Evolutionary conservation across 225 moss, liverwort and hornwort species (phyloP), one percentile per base, ranked within the genome.

Genomic region (Pseudisothecium myosuroides): DNA sequence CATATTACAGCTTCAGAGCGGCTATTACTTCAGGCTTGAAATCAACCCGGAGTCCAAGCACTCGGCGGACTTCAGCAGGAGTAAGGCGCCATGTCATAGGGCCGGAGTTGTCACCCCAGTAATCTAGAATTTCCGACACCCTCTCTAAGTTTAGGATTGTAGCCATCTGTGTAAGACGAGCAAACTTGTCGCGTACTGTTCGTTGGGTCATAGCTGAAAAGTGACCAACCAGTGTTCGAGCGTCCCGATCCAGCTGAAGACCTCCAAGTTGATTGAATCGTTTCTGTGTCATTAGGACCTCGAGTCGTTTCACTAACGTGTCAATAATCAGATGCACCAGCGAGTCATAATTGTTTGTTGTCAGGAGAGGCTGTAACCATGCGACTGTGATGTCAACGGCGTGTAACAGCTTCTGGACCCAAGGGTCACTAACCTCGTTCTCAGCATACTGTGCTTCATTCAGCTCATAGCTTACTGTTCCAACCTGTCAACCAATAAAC

Each of bases 51-150:
- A 98, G 93, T 82, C 94, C 92, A 73, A 98, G 95, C 39, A 97
- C 97, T 45, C 96, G 93, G 29, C 95, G 96, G 21, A 98, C 98
- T 93, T 97, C 97, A 37, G 93, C 90, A 37, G 95, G 95, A 82
- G 98, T 97, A 55, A 98, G 96, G 64, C 96, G 96, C 98, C 98
- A 98, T 49, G 98, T 98, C 90, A 97, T 96, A 21, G 98, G 95
- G 13, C 97, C 97, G 15, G 98, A 96, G 90, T 98, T 97, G 85
- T 98, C 98, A 65, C 98, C 98, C 98, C 97, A 98, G 81, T 97
- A 98, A 69, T 98, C 97, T 28, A 98, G 93, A 90, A 98, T 96
- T 90, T 96, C 98, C 32, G 96, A 94, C 16, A 96, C 96, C 88
- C 95, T 96, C 92, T 96, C 98, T 83, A 98, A 91, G 86, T 96